Evolutionary conservation across 2,329 filamentous ascomycete genomes (phyloP), one percentile per base, ranked within the genome.

Genomic region (Penicillium sclerotiorum): DNA sequence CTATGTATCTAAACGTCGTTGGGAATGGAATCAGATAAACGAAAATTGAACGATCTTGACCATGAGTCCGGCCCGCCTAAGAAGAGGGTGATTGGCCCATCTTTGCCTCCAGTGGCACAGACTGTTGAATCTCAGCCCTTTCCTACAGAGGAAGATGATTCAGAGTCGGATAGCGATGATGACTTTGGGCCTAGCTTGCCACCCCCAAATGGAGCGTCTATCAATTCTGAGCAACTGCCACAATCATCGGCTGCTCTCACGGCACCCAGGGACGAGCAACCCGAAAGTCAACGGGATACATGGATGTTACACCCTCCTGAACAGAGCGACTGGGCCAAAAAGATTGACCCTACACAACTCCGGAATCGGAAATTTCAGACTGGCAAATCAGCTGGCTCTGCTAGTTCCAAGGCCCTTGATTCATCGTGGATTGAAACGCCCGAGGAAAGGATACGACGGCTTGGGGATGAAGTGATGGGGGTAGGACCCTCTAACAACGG

Each of bases 351-450:
- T 1, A 93, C 90, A 4, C 92, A 92, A 70, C 77, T 93, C 52
- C 85, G 87, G 61, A 86, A 84, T 56, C 86, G 90, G 53, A 91
- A 89, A 58, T 97, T 96, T 76, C 85, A 90, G 44, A 88, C 87
- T 0, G 83, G 84, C 5, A 85, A 83, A 62, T 77, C 80, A 3
- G 77, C 82, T 12, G 70, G 73, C 12, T 66, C 68, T 13, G 61
- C 62, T 8, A 70, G 67, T 4, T 68, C 70, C 15, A 73, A 67
- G 11, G 46, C 57, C 5, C 68, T 73, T 15, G 66, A 69, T 64
- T 84, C 83, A 18, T 84, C 93, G 36, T 97, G 93, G 93, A 92
- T 90, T 1, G 93, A 97, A 70, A 96, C 90, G 8, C 89, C 90
- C 0, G 89, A 93, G 67, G 83, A 96, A 72, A 95, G 95, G 70